A percentile compares a stretch with the other conserved stretches of the same genome.
phyloP scores from a whole-genome alignment of 2,329 filamentous ascomycete genomes.

The Colletotrichum falcatum region DNA sequence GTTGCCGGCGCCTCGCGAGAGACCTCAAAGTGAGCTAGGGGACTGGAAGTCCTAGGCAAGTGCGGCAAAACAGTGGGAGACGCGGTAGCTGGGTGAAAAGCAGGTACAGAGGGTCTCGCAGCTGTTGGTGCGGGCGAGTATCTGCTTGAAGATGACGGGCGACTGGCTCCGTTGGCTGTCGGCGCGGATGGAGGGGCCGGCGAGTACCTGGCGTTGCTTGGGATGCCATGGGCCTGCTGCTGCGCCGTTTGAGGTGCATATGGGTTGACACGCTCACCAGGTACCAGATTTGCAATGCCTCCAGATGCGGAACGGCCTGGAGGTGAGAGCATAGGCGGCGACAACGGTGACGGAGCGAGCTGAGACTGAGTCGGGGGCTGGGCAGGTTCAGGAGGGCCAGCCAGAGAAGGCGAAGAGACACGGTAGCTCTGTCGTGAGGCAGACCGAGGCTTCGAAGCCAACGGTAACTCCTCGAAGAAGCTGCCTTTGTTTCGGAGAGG shows the following conservation, averaged over 20 bases:
- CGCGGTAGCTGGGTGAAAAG: conserved; percentile 53
- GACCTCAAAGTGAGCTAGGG: conserved; percentile 72
- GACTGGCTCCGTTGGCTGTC: conserved; percentile 54
- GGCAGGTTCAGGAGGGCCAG: conserved; percentile 51
- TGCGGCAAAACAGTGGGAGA: conserved; percentile 63
- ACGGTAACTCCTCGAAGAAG: conserved; percentile 84
- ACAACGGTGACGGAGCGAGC: conserved; percentile 43
- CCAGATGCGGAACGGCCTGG: conserved; percentile 36
- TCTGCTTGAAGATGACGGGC: conserved; percentile 57
- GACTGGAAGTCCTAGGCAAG: conserved; percentile 74
- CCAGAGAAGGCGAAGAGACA: conserved; percentile 57
- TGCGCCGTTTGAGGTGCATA: conserved; percentile 60
- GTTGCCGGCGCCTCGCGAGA: conserved; percentile 46
- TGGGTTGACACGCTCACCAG: conserved; percentile 64
- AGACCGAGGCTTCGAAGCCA: conserved; percentile 71
- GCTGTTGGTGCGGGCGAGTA: conserved; percentile 64
- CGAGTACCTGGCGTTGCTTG: conserved; percentile 68
- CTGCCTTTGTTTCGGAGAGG: conserved; percentile 59
- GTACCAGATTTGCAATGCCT: conserved; percentile 59
- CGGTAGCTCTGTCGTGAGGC: conserved; percentile 65
- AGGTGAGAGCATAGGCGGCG: conserved; percentile 35
- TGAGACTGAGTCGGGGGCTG: conserved; percentile 46
- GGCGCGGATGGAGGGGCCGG: conserved; percentile 62
- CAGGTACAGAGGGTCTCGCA: conserved; percentile 55
- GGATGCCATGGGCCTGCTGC: conserved; percentile 49